Percentiles rank a stretch among this genome's conserved stretches.
These are phyloP conservation scores for Aspergillus sp. DNA, from an alignment of 2,329 filamentous ascomycete species.

Conservation along the genomic window DNA sequence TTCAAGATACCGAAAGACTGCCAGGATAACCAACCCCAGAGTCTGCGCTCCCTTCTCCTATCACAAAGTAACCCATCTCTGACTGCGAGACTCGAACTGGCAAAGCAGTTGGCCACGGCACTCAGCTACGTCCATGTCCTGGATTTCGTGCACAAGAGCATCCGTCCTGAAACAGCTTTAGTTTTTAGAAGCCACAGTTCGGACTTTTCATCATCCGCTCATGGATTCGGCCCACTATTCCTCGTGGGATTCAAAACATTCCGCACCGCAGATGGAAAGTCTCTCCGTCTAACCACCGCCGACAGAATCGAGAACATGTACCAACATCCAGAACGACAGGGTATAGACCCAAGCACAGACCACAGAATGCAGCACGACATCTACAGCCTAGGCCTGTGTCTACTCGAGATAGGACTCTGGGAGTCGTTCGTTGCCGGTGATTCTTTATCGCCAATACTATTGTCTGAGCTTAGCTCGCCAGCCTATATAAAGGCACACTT, in stretches of 20 bases:
- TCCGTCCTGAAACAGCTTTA: slow-evolving; percentile 41
- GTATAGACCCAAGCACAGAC: slow-evolving; percentile 33
- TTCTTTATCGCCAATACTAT: too few relatives aligned
- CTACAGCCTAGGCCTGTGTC: slow-evolving; percentile 55
- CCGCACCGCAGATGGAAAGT: slow-evolving; percentile 33
- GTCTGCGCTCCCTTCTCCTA: neutral
- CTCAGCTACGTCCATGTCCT: slow-evolving; percentile 41
- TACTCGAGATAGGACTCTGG: slow-evolving; percentile 53
- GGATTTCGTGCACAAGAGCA: slow-evolving; percentile 49
- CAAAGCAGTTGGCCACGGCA: slow-evolving; percentile 31
- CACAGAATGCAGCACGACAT: slow-evolving; percentile 58
- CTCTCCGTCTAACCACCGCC: slow-evolving; percentile 13
- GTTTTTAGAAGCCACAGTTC: slow-evolving; percentile 3
- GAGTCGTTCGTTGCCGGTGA: neutral
- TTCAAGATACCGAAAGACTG: neutral
- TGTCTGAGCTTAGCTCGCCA: too few relatives aligned
- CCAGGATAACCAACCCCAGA: neutral
- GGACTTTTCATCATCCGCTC: too few relatives aligned
- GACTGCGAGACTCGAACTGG: slow-evolving; percentile 8
- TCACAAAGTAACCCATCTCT: neutral
- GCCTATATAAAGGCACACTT: too few relatives aligned
- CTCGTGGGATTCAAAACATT: slow-evolving; percentile 50
- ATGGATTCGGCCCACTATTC: slow-evolving; percentile 22
- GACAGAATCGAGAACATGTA: slow-evolving; percentile 37
- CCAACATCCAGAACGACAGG: slow-evolving; percentile 51